Evolutionary conservation across 345 rosid genomes (phyloP).

Genomic region (Corchorus capsularis): DNA sequence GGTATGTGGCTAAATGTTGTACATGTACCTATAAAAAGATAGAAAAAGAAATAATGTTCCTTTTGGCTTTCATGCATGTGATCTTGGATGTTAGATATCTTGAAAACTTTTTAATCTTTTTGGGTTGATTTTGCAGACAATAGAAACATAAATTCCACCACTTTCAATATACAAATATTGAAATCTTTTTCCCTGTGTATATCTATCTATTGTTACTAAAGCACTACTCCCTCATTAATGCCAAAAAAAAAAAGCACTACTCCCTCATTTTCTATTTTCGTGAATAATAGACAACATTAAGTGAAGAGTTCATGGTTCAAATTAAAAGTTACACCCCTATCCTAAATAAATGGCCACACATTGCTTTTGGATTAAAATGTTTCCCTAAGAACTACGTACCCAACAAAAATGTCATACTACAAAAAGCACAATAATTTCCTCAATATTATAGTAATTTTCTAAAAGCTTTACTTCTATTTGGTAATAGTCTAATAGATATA

Average conservation of each 20-base stretch:
- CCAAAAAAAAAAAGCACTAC: too few relatives aligned
- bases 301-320: not conserved
- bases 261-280: too few relatives aligned
- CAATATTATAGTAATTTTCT: not conserved
- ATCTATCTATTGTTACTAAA: too few relatives aligned
- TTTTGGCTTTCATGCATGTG: not conserved
- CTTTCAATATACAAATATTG: not conserved
- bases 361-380: not conserved
- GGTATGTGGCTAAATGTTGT: not conserved
- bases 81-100: not conserved
- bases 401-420: not conserved
- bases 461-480: not conserved
- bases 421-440: not conserved
- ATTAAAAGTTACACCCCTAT: not conserved
- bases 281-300: too few relatives aligned
- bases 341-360: not conserved
- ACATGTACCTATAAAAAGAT: not conserved
- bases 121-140: not conserved
- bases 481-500: not conserved
- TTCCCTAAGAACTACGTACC: not conserved
- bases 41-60: not conserved
- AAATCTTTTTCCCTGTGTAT: too few relatives aligned
- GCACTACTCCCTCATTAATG: too few relatives aligned
- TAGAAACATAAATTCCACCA: not conserved
- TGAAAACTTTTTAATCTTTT: not conserved